A percentile compares a stretch with the other conserved stretches of the same genome.
These are phyloP conservation scores for Trichodelitschia bisporula DNA, from an alignment of 495 filamentous ascomycete species.

Conservation along the genomic window DNA sequence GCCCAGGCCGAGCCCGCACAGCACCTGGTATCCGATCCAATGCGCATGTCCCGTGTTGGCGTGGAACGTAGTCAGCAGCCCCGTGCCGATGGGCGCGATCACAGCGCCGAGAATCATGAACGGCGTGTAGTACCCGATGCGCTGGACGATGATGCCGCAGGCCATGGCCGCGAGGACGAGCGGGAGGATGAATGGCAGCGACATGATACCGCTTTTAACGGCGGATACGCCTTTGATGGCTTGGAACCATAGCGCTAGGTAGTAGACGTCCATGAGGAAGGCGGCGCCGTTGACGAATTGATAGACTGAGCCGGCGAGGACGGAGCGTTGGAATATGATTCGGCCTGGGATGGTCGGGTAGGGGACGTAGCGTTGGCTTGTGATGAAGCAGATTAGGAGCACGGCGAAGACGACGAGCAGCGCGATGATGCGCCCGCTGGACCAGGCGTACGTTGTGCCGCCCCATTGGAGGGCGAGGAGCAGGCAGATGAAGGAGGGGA, in stretches of 20 bases:
- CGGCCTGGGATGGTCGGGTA: slow-evolving; percentile 21
- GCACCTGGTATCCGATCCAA: slow-evolving; percentile 63
- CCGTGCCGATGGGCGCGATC: slow-evolving; percentile 39
- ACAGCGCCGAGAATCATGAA: slow-evolving; percentile 38
- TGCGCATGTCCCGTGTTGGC: slow-evolving; percentile 23
- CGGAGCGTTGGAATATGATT: slow-evolving; percentile 19
- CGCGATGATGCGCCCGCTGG: slow-evolving; percentile 14
- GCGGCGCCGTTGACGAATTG: slow-evolving; percentile 29
- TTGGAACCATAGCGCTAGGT: slow-evolving; percentile 80
- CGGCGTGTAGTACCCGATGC: slow-evolving; percentile 51
- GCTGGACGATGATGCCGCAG: slow-evolving; percentile 32
- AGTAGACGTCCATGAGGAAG: slow-evolving; percentile 30
- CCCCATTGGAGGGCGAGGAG: slow-evolving; percentile 43
- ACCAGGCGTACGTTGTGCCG: slow-evolving; percentile 29
- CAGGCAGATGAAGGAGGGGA: slow-evolving; percentile 28
- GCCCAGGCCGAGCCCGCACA: slow-evolving; percentile 46
- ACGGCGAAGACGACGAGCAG: slow-evolving; percentile 21
- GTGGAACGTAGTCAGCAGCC: slow-evolving; percentile 39
- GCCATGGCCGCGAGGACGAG: slow-evolving; percentile 35
- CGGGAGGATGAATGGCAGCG: slow-evolving; percentile 44
- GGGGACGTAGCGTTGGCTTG: slow-evolving; percentile 24
- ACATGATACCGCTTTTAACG: slow-evolving; percentile 48
- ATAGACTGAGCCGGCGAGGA: slow-evolving; percentile 20
- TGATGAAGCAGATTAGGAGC: slow-evolving; percentile 24
- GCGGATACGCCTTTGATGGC: slow-evolving; percentile 47